A percentile compares a stretch with the other conserved stretches of the same genome.
These are phyloP conservation scores for Phytopythium delawarense DNA, from an alignment of 352 stramenopile species.

Conservation along the genomic window DNA sequence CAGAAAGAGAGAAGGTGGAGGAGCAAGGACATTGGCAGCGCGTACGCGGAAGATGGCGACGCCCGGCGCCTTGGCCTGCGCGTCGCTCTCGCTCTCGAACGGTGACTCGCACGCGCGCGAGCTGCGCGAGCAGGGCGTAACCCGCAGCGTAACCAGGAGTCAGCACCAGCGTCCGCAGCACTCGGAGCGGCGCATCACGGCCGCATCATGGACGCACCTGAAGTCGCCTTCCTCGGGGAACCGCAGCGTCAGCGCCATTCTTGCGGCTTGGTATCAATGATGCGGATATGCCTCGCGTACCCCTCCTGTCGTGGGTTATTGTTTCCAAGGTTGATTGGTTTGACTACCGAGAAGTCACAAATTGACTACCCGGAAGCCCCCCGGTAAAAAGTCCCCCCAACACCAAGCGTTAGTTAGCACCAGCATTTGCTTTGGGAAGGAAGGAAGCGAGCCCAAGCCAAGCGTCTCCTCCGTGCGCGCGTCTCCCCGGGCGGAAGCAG, in stretches of 20 bases:
- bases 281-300: not conserved
- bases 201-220: constrained; percentile 24
- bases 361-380: too few relatives aligned
- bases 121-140: constrained; percentile 12
- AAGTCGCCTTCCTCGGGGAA: constrained; percentile 52
- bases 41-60: constrained; percentile 62
- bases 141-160: not conserved
- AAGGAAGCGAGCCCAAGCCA: too few relatives aligned
- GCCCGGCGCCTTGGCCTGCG: constrained; percentile 14
- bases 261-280: not conserved
- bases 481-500: not conserved
- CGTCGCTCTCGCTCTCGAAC: constrained; percentile 22
- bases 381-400: too few relatives aligned
- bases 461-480: too few relatives aligned
- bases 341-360: too few relatives aligned
- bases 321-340: too few relatives aligned
- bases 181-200: not conserved
- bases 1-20: not conserved
- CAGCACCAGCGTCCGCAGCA: not conserved
- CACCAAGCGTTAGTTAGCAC: too few relatives aligned
- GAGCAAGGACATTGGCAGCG: not conserved
- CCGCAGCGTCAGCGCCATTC: constrained; percentile 37
- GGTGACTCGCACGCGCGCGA: constrained; percentile 41
- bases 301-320: too few relatives aligned
- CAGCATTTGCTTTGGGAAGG: too few relatives aligned